phyloP scores from a whole-genome alignment of 1,139 yeast species.

The Suhomyces coccinellae region DNA sequence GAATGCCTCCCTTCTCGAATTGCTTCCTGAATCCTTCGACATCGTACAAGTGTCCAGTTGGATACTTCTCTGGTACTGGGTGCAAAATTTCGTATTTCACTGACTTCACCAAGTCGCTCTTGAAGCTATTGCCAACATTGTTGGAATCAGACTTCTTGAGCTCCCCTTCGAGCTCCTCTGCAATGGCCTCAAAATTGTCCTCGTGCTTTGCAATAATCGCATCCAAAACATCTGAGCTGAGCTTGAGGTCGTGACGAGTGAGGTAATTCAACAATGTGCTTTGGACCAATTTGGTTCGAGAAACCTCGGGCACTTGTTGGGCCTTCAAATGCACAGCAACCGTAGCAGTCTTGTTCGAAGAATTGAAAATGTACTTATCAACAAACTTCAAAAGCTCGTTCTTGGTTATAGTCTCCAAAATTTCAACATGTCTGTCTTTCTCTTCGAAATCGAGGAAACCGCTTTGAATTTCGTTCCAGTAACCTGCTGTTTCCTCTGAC shows the following conservation, averaged over 20 bases:
- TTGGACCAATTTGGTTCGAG: slow-evolving; percentile 26
- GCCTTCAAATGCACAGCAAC: slow-evolving; percentile 71
- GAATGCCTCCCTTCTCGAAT: slow-evolving; percentile 29
- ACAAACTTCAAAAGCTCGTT: slow-evolving; percentile 60
- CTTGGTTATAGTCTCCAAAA: slow-evolving; percentile 54
- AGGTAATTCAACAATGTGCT: slow-evolving; percentile 31
- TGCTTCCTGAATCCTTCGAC: slow-evolving; percentile 28
- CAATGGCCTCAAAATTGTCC: slow-evolving; percentile 20
- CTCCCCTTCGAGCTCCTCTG: slow-evolving; percentile 16
- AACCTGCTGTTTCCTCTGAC: slow-evolving; percentile 68
- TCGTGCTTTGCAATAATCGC: slow-evolving; percentile 22
- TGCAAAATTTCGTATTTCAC: slow-evolving; percentile 17
- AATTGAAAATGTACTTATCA: slow-evolving; percentile 39
- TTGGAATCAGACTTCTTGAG: slow-evolving; percentile 7
- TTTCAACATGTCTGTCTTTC: slow-evolving; percentile 56
- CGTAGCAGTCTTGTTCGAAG: slow-evolving; percentile 38
- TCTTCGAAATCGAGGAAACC: slow-evolving; percentile 78
- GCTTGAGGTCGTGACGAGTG: slow-evolving; percentile 23
- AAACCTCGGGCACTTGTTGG: slow-evolving; percentile 38
- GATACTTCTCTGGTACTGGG: slow-evolving; percentile 32
- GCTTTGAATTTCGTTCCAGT: slow-evolving; percentile 64
- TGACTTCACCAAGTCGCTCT: slow-evolving; percentile 5
- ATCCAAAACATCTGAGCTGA: slow-evolving; percentile 31
- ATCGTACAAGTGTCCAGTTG: slow-evolving; percentile 26
- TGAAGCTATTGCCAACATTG: slow-evolving; percentile 9